A percentile compares a stretch with the other conserved stretches of the same genome.
Evolutionary conservation across 1,284 basidiomycete genomes (phyloP).

Genomic region (Trichosporon faecale): DNA sequence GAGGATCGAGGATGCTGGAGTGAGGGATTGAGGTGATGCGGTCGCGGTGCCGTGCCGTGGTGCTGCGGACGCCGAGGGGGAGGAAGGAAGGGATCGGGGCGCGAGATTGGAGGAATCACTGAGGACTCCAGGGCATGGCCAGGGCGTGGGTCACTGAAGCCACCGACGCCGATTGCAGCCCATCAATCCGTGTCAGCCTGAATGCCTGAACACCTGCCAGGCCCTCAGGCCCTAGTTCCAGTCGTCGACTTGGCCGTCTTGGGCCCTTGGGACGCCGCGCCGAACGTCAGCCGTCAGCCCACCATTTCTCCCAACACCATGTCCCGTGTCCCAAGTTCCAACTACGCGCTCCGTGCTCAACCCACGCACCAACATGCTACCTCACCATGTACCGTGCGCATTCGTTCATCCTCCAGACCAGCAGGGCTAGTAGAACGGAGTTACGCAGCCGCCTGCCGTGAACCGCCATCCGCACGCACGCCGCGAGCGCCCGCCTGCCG

Average conservation of each 20-base stretch:
- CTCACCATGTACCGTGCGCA: not conserved
- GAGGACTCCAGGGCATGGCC: not conserved
- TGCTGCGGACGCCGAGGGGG: not conserved
- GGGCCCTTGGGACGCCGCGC: no score
- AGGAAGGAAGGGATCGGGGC: not conserved
- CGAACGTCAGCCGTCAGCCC: no score
- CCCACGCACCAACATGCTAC: not conserved
- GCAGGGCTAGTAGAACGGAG: not conserved
- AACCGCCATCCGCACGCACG: no score
- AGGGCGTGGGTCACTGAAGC: not conserved
- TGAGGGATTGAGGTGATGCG: not conserved
- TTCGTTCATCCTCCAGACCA: not conserved
- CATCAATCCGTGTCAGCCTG: not conserved
- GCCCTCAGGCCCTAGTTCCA: not conserved
- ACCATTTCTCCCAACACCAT: no score
- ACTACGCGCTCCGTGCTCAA: not conserved
- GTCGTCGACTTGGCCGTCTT: no score
- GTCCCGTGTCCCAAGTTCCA: no score
- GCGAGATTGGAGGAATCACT: not conserved
- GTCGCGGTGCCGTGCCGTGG: no score
- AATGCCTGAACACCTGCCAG: no score
- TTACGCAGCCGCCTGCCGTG: not conserved
- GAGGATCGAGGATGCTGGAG: no score
- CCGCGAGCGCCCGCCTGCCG: no score
- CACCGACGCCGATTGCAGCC: slow-evolving; percentile 3